phyloP scores from a whole-genome alignment of 2,329 filamentous ascomycete species.

The Aspergillus ibericus region DNA sequence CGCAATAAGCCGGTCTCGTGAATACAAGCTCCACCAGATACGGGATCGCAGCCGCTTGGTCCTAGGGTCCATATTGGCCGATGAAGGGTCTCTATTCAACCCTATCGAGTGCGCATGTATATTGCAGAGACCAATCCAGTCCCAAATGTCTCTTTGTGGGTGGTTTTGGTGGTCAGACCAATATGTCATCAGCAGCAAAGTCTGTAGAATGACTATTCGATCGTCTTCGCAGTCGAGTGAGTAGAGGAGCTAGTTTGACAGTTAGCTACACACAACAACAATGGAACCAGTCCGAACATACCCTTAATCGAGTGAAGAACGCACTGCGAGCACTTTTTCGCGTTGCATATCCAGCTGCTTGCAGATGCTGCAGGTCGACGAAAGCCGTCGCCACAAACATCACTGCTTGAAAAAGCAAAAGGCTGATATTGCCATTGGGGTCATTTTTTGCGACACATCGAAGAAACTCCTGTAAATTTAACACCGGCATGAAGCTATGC shows the following conservation, averaged over 20 bases:
- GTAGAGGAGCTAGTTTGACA: slow-evolving; percentile 67
- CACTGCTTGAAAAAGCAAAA: slow-evolving; percentile 86
- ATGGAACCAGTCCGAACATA: slow-evolving; percentile 37
- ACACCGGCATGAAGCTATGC: slow-evolving; percentile 84
- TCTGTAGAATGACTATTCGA: slow-evolving; percentile 78
- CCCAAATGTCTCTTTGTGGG: slow-evolving; percentile 66
- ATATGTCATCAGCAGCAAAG: slow-evolving; percentile 83
- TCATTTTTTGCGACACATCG: slow-evolving; percentile 61
- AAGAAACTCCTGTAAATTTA: slow-evolving; percentile 63
- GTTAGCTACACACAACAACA: not conserved
- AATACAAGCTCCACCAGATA: slow-evolving; percentile 94
- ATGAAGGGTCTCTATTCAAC: slow-evolving; percentile 20
- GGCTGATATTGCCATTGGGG: slow-evolving; percentile 68
- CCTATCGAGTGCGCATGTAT: slow-evolving; percentile 26
- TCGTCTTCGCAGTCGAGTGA: slow-evolving; percentile 90
- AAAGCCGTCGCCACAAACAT: slow-evolving; percentile 89
- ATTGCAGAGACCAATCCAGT: slow-evolving; percentile 27
- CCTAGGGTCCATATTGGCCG: slow-evolving; percentile 17
- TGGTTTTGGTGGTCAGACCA: slow-evolving; percentile 93
- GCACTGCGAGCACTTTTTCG: slow-evolving; percentile 77
- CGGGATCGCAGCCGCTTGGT: slow-evolving; percentile 70
- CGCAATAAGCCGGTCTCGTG: slow-evolving; percentile 84
- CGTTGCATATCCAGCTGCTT: slow-evolving; percentile 70
- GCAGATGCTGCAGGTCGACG: slow-evolving; percentile 71
- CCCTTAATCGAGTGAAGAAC: slow-evolving; percentile 81